phyloP scores from a whole-genome alignment of 2,329 filamentous ascomycete species.

The Rasamsonia emersonii region DNA sequence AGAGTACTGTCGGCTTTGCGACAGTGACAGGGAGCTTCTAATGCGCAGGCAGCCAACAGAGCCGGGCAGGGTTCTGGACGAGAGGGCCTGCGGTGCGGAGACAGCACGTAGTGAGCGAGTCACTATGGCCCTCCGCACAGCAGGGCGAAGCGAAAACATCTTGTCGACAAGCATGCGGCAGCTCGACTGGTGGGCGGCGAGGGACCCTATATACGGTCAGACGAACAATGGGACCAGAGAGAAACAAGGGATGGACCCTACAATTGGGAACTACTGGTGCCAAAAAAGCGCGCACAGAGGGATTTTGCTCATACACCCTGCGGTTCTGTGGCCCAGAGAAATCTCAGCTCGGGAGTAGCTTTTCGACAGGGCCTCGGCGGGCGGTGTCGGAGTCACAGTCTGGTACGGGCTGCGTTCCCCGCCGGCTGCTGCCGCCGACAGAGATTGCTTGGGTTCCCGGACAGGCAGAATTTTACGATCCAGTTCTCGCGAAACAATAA shows the following conservation, averaged over 20 bases:
- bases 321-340: constrained; percentile 1
- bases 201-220: constrained; percentile 6
- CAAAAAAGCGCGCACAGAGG: constrained; percentile 1
- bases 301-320: constrained; percentile 1
- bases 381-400: constrained; percentile 4
- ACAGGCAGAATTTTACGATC: no score
- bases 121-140: constrained; percentile 37
- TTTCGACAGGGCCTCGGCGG: background rate
- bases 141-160: constrained; percentile 36
- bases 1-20: constrained; percentile 36
- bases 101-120: constrained; percentile 31
- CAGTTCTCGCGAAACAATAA: no score
- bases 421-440: no score
- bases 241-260: constrained; percentile 3
- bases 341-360: constrained; percentile 1
- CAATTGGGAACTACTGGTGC: no score
- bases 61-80: constrained; percentile 18
- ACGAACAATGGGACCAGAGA: constrained; percentile 3
- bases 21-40: constrained; percentile 10
- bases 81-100: constrained; percentile 29
- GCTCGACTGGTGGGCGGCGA: constrained; percentile 17
- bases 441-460: no score
- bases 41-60: constrained; percentile 14
- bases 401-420: no score
- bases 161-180: constrained; percentile 35